phyloP scores from a whole-genome alignment of 2,329 filamentous ascomycete species.

The Zalaria obscura region DNA sequence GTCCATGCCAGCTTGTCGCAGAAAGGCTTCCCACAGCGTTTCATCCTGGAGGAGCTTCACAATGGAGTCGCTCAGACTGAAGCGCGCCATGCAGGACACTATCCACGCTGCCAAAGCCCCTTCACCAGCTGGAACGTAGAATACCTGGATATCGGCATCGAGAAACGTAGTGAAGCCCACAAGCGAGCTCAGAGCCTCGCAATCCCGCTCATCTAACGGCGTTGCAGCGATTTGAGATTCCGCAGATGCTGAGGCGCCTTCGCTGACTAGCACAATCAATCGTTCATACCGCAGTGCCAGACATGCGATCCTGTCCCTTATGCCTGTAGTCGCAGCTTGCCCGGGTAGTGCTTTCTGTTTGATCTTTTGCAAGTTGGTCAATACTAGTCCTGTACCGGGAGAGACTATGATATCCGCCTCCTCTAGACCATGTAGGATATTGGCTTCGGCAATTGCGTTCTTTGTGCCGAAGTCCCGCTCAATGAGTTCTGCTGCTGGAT shows the following conservation, averaged over 20 bases:
- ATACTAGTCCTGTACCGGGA: constrained; percentile 51
- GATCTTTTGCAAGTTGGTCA: constrained; percentile 57
- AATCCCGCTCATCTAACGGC: constrained; percentile 16
- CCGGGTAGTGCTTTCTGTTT: constrained; percentile 60
- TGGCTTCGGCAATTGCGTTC: constrained; percentile 5
- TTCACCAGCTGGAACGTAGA: constrained; percentile 29
- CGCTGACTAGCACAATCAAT: constrained; percentile 54
- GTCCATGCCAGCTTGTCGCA: constrained; percentile 54
- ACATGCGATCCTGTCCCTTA: constrained; percentile 41
- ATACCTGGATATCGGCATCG: constrained; percentile 21
- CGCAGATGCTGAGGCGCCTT: constrained; percentile 9
- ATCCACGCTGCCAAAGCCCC: constrained; percentile 20
- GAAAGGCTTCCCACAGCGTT: constrained; percentile 52
- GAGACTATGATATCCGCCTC: constrained; percentile 66
- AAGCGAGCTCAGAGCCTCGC: constrained; percentile 17
- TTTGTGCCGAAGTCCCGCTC: constrained; percentile 43
- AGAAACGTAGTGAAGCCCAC: constrained; percentile 29
- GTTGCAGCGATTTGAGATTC: constrained; percentile 3
- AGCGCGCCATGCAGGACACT: constrained; percentile 16
- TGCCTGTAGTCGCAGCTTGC: constrained; percentile 26
- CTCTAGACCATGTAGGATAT: neutral
- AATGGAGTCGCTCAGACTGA: constrained; percentile 17
- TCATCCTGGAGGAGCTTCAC: constrained; percentile 31
- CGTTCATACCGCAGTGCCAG: constrained; percentile 49
- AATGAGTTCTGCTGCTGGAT: constrained; percentile 38